Percentiles rank a stretch among this genome's conserved stretches.
phyloP scores from a whole-genome alignment of 805 yeast species.

The Metschnikowia amazonensis region DNA sequence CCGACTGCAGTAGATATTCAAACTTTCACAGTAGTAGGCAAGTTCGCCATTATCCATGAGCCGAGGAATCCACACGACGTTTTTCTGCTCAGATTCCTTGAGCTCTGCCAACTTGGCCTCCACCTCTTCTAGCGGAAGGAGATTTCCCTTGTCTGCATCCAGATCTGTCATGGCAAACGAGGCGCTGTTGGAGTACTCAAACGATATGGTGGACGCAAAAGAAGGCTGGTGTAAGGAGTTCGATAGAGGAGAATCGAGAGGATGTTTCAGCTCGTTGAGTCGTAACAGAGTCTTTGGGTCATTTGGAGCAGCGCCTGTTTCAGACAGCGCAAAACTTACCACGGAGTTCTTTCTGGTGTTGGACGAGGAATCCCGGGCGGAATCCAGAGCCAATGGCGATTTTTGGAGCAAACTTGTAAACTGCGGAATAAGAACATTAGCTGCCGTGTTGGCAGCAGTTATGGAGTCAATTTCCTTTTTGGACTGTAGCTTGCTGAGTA shows the following conservation, averaged over 20 bases:
- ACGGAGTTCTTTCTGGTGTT: conserved; percentile 45
- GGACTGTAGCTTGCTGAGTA: conserved; percentile 33
- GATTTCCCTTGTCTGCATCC: conserved; percentile 10
- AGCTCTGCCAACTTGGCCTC: conserved; percentile 26
- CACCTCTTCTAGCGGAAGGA: conserved; percentile 27
- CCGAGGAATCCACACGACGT: conserved; percentile 57
- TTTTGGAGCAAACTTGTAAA: conserved; percentile 37
- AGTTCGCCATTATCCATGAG: conserved; percentile 52
- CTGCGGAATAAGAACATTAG: conserved; percentile 42
- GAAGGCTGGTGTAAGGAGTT: conserved; percentile 10
- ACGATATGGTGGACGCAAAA: conserved; percentile 11
- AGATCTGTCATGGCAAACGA: conserved; percentile 6
- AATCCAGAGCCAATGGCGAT: conserved; percentile 25
- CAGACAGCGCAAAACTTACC: conserved; percentile 48
- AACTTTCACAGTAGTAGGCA: conserved; percentile 56
- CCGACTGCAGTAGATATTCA: conserved; percentile 56
- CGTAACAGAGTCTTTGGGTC: conserved; percentile 3
- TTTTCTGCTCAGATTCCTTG: conserved; percentile 17
- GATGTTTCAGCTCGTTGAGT: conserved; percentile 3
- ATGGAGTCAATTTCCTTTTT: conserved; percentile 40
- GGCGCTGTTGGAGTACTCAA: conserved; percentile 6
- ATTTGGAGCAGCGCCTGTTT: conserved; percentile 26
- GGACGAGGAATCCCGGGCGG: conserved; percentile 30
- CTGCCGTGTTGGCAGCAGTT: conserved; percentile 46
- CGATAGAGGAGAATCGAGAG: neutral